Conservation (phyloP, 1,284 basidiomycete species). For the Heterobasidion irregulare region DNA sequence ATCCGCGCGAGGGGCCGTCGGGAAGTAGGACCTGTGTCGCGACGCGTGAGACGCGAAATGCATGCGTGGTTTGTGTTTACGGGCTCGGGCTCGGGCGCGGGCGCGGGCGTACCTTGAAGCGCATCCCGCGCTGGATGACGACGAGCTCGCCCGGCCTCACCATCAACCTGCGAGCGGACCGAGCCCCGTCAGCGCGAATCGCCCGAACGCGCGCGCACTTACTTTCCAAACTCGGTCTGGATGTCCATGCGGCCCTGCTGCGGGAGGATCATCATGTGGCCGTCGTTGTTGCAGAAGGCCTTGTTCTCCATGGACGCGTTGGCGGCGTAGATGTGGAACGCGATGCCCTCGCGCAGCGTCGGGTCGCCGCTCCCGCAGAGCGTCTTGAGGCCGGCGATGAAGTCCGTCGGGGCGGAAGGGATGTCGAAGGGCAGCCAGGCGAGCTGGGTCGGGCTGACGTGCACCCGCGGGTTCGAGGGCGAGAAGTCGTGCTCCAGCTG, state of each 20-base stretch:
- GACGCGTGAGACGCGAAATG: neutral
- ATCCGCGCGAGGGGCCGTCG: conserved; percentile 46
- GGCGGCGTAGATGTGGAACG: conserved; percentile 55
- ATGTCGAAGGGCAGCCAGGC: conserved; percentile 64
- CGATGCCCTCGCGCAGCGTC: conserved; percentile 39
- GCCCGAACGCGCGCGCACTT: conserved; percentile 29
- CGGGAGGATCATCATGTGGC: conserved; percentile 63
- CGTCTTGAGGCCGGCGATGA: conserved; percentile 57
- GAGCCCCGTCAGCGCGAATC: conserved; percentile 22
- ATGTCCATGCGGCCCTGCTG: conserved; percentile 59
- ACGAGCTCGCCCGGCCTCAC: conserved; percentile 57
- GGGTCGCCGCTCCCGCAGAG: conserved; percentile 39
- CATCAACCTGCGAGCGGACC: conserved; percentile 32
- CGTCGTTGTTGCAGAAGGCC: conserved; percentile 62
- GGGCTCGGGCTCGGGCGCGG: conserved; percentile 9
- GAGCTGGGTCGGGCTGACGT: conserved; percentile 56
- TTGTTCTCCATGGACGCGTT: conserved; percentile 56
- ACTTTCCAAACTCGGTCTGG: conserved; percentile 65
- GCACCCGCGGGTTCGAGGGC: conserved; percentile 42
- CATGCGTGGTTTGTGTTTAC: too few species aligned
- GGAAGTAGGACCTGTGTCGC: conserved; percentile 35
- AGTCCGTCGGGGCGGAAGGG: conserved; percentile 40
- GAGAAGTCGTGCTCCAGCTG: conserved; percentile 54
- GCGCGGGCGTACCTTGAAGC: conserved; percentile 49
- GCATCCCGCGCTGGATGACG: conserved; percentile 59